Conservation (phyloP, 2,329 filamentous ascomycete genomes). For the Trichoderma sp. region DNA sequence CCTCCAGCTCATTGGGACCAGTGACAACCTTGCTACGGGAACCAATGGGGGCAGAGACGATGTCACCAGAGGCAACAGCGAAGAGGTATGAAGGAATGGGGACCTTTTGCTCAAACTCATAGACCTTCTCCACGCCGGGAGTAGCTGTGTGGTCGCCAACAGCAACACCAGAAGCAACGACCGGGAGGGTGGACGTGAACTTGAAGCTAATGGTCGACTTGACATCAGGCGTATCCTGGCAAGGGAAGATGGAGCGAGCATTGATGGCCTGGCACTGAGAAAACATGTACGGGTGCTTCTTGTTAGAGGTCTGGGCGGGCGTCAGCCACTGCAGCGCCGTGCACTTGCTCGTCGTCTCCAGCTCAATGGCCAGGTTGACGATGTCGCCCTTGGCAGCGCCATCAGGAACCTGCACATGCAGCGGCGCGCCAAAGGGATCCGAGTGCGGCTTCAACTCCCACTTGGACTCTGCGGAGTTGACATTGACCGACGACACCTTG, state of each 20-base stretch:
- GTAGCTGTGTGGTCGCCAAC: slow-evolving; percentile 50
- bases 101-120: slow-evolving; percentile 86
- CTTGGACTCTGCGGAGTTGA: slow-evolving; percentile 64
- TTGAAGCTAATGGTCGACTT: slow-evolving; percentile 95
- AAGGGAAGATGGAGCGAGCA: slow-evolving; percentile 89
- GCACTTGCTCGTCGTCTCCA: slow-evolving; percentile 84
- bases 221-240: slow-evolving; percentile 95
- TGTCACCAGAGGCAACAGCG: slow-evolving; percentile 85
- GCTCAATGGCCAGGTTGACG: slow-evolving; percentile 63
- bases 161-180: slow-evolving; percentile 85
- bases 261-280: slow-evolving; percentile 98
- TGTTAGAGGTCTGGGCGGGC: slow-evolving; percentile 90
- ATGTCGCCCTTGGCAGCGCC: slow-evolving; percentile 58
- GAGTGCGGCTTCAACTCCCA: slow-evolving; percentile 73
- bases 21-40: slow-evolving; percentile 83
- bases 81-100: slow-evolving; percentile 95
- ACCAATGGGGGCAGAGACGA: slow-evolving; percentile 83
- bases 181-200: slow-evolving; percentile 81
- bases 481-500: slow-evolving; percentile 70
- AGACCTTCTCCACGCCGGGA: slow-evolving; percentile 62
- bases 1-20: slow-evolving; percentile 82
- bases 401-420: slow-evolving; percentile 65
- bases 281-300: slow-evolving; percentile 97
- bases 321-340: slow-evolving; percentile 96
- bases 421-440: slow-evolving; percentile 75